Base-by-base conservation (phyloP, 148 eudicot genomes). In the Camellia sinensis region DNA sequence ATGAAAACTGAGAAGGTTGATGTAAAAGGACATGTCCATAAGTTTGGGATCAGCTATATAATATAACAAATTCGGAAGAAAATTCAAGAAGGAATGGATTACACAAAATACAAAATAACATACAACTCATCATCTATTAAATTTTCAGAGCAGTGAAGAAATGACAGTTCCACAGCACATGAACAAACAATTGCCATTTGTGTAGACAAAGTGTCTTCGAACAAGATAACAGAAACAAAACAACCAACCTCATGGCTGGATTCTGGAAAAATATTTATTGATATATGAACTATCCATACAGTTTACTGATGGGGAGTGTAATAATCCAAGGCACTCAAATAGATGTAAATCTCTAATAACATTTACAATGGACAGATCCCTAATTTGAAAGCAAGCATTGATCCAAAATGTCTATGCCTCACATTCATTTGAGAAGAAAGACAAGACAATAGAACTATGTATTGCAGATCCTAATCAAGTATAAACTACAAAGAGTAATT, bases 1-100 rank as follows among this genome's bases (percentile, higher is more conserved):
- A 46, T n/a, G 37, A 48, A 71, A 48, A 48, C 18, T 48, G 7
- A 45, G 56, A 71, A 71, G 41, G 5, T n/a, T 71, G 40, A 19
- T 8, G 57, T 6, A 18, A 53, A 70, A 2, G 7, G 50, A 15
- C 9, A 44, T 41, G 52, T 43, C 48, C 7, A 68, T 68, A 68
- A 13, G 2, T 17, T 48, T 11, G 74, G 54, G 2, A 71, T 46
- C 54, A 18, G 74, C 46, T 44, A 15, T 22, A 44, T 67, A 15
- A 7, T 44, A 68, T 19, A 71, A 46, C 13, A 71, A 71, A 48
- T 71, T 71, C 57, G 46, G 70, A 70, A 71, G 40, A 48, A 19
- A 48, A 19, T 53, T 53, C 57, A 53, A 46, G 70, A 46, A 48
- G 12, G 56, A 12, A 48, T 41, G 52, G 10, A 44, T 5, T 69